A percentile compares a stretch with the other conserved stretches of the same genome.
phyloP scores from a whole-genome alignment of 208 protist genomes.

The Vickermania spadyakhi region DNA sequence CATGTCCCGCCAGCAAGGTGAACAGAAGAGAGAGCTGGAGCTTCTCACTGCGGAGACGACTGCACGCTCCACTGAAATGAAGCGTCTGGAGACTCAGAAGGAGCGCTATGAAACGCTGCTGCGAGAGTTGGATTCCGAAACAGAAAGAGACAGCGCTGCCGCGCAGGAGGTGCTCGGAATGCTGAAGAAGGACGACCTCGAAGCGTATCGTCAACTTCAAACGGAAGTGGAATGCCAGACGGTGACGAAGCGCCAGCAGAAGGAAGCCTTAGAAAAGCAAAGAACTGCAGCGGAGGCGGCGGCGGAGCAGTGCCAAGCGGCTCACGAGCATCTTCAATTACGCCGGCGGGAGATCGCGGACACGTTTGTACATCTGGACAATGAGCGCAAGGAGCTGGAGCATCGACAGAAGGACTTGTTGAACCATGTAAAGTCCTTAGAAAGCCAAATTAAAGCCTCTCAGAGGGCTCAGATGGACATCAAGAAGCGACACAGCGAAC shows the following conservation, averaged over 20 bases:
- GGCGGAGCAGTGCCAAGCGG: conserved; percentile 44
- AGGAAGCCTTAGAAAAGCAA: conserved; percentile 54
- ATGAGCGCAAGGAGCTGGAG: conserved; percentile 36
- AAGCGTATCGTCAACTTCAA: conserved; percentile 68
- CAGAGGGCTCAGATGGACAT: conserved; percentile 22
- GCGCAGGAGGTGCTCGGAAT: conserved; percentile 13
- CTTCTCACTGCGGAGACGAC: conserved; percentile 34
- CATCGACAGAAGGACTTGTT: conserved; percentile 41
- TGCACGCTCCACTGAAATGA: conserved; percentile 40
- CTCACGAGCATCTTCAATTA: conserved; percentile 34
- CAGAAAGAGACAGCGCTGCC: conserved; percentile 43
- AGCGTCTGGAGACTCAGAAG: conserved; percentile 54
- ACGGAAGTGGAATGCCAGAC: conserved; percentile 81
- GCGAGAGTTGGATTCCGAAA: conserved; percentile 40
- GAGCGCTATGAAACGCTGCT: conserved; percentile 56
- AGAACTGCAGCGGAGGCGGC: conserved; percentile 51
- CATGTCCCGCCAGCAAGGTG: conserved; percentile 54
- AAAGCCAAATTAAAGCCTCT: conserved; percentile 28
- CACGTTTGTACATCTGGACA: conserved; percentile 20
- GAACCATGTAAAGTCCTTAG: conserved; percentile 20
- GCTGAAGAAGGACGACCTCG: conserved; percentile 43
- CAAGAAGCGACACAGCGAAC: conserved; percentile 54
- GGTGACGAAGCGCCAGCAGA: conserved; percentile 63
- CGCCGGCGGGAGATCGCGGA: conserved; percentile 39
- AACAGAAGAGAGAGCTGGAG: conserved; percentile 39